Evolutionary conservation across 2,329 filamentous ascomycete genomes (phyloP).

Genomic region (Penicillium sp.): DNA sequence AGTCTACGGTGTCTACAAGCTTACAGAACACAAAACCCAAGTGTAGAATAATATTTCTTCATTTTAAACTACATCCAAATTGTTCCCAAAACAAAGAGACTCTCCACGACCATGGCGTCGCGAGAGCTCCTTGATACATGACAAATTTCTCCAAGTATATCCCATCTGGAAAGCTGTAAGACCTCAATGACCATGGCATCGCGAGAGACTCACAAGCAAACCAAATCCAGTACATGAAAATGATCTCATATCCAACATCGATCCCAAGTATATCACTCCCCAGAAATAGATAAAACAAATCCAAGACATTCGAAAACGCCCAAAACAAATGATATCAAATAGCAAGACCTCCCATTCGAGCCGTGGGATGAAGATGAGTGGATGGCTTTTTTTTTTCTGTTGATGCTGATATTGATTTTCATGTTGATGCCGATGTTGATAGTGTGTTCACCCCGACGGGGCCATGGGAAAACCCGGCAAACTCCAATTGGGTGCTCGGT

Average conservation of each 20-base stretch:
- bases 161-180: background rate
- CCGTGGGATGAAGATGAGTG: slow-evolving; percentile 1
- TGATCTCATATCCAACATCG: background rate
- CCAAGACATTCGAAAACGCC: background rate
- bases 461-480: slow-evolving; percentile 25
- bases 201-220: background rate
- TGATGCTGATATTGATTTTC: background rate
- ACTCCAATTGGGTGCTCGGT: slow-evolving; percentile 3
- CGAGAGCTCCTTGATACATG: background rate
- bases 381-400: background rate
- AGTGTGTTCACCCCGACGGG: slow-evolving; percentile 6
- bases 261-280: background rate
- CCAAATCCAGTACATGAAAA: background rate
- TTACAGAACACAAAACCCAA: background rate
- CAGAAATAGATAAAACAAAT: background rate
- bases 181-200: slow-evolving; percentile 1
- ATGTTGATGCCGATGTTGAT: background rate
- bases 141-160: background rate
- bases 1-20: too few relatives aligned
- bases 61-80: background rate
- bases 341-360: slow-evolving; percentile 26
- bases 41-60: background rate
- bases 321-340: background rate
- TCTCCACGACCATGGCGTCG: slow-evolving; percentile 4
- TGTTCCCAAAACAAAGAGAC: background rate